A percentile compares a stretch with the other conserved stretches of the same genome.
phyloP scores from a whole-genome alignment of 345 rosid genomes.

The Hevea brasiliensis region DNA sequence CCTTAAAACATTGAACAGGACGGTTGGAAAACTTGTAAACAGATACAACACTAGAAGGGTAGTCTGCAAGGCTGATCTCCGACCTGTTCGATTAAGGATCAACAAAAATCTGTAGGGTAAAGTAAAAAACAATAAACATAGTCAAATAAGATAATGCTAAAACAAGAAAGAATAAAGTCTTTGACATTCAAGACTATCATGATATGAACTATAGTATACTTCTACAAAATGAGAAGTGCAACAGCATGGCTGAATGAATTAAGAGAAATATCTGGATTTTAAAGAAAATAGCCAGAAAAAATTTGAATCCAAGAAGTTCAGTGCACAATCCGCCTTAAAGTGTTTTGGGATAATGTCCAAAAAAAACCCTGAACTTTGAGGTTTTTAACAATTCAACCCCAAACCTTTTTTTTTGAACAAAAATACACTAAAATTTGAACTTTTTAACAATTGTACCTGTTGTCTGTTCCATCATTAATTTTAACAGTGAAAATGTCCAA shows the following conservation, averaged over 20 bases:
- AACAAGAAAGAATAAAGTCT: background rate
- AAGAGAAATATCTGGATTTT: background rate
- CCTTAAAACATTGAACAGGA: slow-evolving; percentile 50
- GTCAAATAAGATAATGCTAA: background rate
- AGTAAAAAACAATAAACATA: background rate
- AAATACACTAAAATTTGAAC: no score
- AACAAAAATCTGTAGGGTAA: slow-evolving; percentile 40
- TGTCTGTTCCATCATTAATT: no score
- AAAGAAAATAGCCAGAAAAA: background rate
- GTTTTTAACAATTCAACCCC: no score
- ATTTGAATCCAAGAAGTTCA: background rate
- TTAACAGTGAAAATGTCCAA: no score
- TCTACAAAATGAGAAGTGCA: background rate
- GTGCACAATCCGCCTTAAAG: background rate
- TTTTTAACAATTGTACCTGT: no score
- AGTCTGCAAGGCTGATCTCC: slow-evolving; percentile 35
- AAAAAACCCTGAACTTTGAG: no score
- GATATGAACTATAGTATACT: background rate
- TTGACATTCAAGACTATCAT: background rate
- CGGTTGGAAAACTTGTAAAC: slow-evolving; percentile 39
- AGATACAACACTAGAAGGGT: slow-evolving; percentile 45
- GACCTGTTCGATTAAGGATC: slow-evolving; percentile 43
- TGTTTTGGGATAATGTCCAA: no score
- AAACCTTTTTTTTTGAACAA: no score
- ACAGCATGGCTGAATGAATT: background rate